A percentile compares a stretch with the other conserved stretches of the same genome.
Evolutionary conservation across 768 basidiomycete genomes (phyloP).

Genomic region (Kwoniella newhampshirensis): DNA sequence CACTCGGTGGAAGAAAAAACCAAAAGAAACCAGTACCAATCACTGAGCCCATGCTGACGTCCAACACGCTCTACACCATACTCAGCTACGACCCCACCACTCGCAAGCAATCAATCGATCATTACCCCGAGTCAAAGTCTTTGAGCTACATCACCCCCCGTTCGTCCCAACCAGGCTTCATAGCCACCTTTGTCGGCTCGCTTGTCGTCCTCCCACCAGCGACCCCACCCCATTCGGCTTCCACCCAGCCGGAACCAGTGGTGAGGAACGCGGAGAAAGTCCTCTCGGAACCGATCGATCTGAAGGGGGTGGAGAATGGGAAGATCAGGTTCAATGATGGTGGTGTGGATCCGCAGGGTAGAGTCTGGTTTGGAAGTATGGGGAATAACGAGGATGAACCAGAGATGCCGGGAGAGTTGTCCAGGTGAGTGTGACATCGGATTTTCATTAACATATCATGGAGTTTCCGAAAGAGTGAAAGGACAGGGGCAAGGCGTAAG

Average conservation of each 20-base stretch:
- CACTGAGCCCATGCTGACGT: not conserved
- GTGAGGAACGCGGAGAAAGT: slow-evolving; percentile 26
- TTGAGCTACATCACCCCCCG: slow-evolving; percentile 35
- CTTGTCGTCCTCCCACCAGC: slow-evolving; percentile 42
- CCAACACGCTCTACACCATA: not conserved
- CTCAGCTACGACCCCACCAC: slow-evolving; percentile 40
- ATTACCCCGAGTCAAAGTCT: slow-evolving; percentile 35
- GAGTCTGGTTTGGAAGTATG: slow-evolving; percentile 45
- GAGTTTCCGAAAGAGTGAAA: no score
- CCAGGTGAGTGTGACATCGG: slow-evolving; percentile 21
- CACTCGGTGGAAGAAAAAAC: no score
- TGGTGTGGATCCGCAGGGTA: slow-evolving; percentile 39
- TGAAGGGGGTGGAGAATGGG: slow-evolving; percentile 14
- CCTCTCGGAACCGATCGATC: slow-evolving; percentile 24
- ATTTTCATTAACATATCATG: not conserved
- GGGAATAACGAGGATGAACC: slow-evolving; percentile 21
- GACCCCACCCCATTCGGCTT: slow-evolving; percentile 21
- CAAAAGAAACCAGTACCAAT: no score
- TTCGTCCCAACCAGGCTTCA: slow-evolving; percentile 28
- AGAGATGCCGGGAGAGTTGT: slow-evolving; percentile 27
- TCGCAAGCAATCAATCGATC: slow-evolving; percentile 38
- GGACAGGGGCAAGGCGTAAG: no score
- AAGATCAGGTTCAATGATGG: slow-evolving; percentile 49
- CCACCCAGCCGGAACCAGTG: slow-evolving; percentile 10
- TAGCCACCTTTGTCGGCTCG: slow-evolving; percentile 34